These are phyloP conservation scores for Trichosporon sp. DNA, from an alignment of 1,284 basidiomycete species.

Conservation along the genomic window DNA sequence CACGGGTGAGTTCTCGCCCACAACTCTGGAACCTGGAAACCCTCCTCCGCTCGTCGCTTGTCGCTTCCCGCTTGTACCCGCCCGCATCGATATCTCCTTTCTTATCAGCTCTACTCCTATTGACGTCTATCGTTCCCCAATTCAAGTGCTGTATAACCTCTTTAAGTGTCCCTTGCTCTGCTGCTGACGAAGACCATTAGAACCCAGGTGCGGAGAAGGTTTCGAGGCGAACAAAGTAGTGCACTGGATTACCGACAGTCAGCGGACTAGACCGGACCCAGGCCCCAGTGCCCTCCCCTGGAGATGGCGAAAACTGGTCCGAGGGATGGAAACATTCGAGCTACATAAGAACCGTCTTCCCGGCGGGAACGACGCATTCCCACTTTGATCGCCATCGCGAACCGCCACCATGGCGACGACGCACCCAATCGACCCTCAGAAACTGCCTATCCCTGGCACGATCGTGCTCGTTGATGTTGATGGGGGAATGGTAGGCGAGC, in stretches of 20 bases:
- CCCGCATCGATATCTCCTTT: background rate
- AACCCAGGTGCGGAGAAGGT: background rate
- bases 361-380: background rate
- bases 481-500: constrained; percentile 8
- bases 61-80: background rate
- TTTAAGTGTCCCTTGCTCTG: background rate
- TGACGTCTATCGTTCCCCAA: background rate
- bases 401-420: background rate
- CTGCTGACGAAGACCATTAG: background rate
- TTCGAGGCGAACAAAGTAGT: background rate
- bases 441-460: constrained; percentile 35
- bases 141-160: background rate
- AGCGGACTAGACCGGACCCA: background rate
- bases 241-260: background rate
- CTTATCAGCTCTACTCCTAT: background rate
- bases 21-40: too few species aligned
- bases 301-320: background rate
- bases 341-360: background rate
- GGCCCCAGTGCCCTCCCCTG: constrained; percentile 8
- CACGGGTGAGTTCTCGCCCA: too few species aligned
- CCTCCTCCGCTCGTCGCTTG: background rate
- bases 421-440: background rate
- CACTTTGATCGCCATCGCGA: background rate
- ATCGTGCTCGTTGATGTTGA: constrained; percentile 32
- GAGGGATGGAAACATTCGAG: background rate